Base-by-base conservation (phyloP, 352 stramenopile genomes). In the Phytopythium mirpurense region DNA sequence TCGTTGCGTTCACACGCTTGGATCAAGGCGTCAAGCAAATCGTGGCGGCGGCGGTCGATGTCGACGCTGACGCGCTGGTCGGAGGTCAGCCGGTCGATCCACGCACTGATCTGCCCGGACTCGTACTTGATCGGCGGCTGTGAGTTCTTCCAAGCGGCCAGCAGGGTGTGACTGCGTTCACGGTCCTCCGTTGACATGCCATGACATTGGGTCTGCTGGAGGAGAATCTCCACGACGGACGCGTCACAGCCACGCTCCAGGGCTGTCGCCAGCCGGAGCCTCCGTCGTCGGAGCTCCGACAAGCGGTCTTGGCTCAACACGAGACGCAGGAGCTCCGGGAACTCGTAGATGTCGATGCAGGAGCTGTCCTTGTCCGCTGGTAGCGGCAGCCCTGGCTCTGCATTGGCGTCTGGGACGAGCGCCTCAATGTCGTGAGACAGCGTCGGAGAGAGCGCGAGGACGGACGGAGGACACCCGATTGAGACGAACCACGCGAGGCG, bases 401-500 rank as follows among this genome's bases (percentile, higher is more conserved):
- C 29, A 5, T 32, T 32, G n/a, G n/a, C 38, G 19, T 43, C 38
- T 26, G n/a, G 6, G 15, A 43, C 19, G 0, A 26, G 26, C 3
- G n/a, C 9, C 5, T 26, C 19, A n/a, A 43, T 26, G 38, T 43
- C 38, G 24, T 43, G n/a, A 11, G 11, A 18, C 19, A 43, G 38
- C 38, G 38, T 43, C 19, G 38, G 19, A 5, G 38, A 14, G n/a
- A 26, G n/a, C 0, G n/a, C 10, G 19, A 43, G 5, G 8, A 26
- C 8, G 3, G 38, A 26, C 38, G 21, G 7, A 9, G 38, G 38
- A 26, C 38, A 43, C 5, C 19, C n/a, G 0, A 43, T 18, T 0
- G 38, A 4, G 9, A 58, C 90, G 55, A 72, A 73, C 27, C 54
- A 67, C 3, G 60, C 53, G 14, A 61, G 84, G 51, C 67, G 87